Percentiles rank a stretch among this genome's conserved stretches.
phyloP scores from a whole-genome alignment of 495 filamentous ascomycete species.

The Pseudotulostoma volvatum region DNA sequence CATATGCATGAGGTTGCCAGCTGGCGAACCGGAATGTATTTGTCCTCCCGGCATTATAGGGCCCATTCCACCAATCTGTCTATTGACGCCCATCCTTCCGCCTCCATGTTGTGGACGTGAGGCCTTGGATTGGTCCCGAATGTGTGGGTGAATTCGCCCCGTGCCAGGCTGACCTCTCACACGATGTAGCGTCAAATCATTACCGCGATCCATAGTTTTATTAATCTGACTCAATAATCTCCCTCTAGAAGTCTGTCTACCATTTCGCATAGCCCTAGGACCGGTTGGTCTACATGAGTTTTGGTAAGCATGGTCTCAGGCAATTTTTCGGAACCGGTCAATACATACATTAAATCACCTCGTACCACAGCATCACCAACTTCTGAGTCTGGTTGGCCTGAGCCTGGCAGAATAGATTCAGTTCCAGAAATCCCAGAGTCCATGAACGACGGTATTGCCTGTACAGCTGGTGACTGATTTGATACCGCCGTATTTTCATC shows the following conservation, averaged over 20 bases:
- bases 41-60: conserved; percentile 25
- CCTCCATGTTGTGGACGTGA: conserved; percentile 35
- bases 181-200: conserved; percentile 63
- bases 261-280: conserved; percentile 86
- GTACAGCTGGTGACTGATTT: conserved; percentile 9
- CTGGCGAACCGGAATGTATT: conserved; percentile 6
- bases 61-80: conserved; percentile 32
- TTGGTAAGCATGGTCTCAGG: background rate
- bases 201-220: conserved; percentile 63
- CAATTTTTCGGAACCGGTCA: background rate
- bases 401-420: conserved; percentile 10
- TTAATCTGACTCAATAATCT: conserved; percentile 79
- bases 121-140: conserved; percentile 56
- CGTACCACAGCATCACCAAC: conserved; percentile 47
- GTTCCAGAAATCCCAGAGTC: conserved; percentile 11
- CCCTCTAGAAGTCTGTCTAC: conserved; percentile 42
- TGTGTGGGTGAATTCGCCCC: conserved; percentile 62
- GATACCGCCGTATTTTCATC: conserved; percentile 22
- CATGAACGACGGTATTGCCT: conserved; percentile 21
- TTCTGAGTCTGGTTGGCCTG: conserved; percentile 38
- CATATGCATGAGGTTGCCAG: conserved; percentile 32
- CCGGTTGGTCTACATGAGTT: conserved; percentile 59
- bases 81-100: conserved; percentile 20
- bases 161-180: conserved; percentile 54
- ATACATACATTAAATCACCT: conserved; percentile 52